Evolutionary conservation across 2,329 filamentous ascomycete genomes (phyloP).

Genomic region (Alternaria panax): DNA sequence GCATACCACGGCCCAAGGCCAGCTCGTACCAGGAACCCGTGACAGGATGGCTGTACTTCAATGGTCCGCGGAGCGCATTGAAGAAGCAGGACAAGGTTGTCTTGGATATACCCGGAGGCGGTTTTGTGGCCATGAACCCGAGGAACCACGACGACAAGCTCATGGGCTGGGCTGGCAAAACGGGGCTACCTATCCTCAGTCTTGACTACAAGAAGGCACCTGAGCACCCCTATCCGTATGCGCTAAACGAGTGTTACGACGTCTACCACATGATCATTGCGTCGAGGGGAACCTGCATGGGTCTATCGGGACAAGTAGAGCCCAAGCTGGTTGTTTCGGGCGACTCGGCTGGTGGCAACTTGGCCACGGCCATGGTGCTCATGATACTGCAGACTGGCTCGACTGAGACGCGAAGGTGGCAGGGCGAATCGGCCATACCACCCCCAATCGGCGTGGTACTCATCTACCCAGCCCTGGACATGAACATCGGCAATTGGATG

Average conservation of each 20-base stretch:
- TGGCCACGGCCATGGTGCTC: conserved; percentile 79
- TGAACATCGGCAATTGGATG: conserved; percentile 99
- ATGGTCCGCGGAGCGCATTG: conserved; percentile 81
- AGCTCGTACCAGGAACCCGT: conserved; percentile 87
- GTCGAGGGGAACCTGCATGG: conserved; percentile 76
- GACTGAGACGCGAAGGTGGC: conserved; percentile 63
- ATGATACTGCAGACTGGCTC: conserved; percentile 85
- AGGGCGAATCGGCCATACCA: conserved; percentile 65
- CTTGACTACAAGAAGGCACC: conserved; percentile 90
- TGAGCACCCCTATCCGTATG: conserved; percentile 84
- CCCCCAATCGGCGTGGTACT: conserved; percentile 85
- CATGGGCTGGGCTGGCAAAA: conserved; percentile 88
- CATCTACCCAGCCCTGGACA: conserved; percentile 89
- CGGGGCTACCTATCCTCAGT: conserved; percentile 86
- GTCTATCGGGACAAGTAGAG: conserved; percentile 69
- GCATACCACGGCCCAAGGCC: conserved; percentile 79
- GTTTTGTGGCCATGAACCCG: conserved; percentile 97
- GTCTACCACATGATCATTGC: conserved; percentile 78
- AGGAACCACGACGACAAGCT: conserved; percentile 93
- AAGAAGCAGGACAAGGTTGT: conserved; percentile 79
- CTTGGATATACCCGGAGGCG: conserved; percentile 90
- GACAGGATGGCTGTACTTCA: conserved; percentile 90
- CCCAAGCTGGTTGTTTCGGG: conserved; percentile 78
- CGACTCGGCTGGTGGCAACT: conserved; percentile 83
- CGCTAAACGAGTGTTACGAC: conserved; percentile 86